Evolutionary conservation across 116 monocot genomes (phyloP), one percentile per base, ranked within the genome.

Genomic region (Zostera marina): DNA sequence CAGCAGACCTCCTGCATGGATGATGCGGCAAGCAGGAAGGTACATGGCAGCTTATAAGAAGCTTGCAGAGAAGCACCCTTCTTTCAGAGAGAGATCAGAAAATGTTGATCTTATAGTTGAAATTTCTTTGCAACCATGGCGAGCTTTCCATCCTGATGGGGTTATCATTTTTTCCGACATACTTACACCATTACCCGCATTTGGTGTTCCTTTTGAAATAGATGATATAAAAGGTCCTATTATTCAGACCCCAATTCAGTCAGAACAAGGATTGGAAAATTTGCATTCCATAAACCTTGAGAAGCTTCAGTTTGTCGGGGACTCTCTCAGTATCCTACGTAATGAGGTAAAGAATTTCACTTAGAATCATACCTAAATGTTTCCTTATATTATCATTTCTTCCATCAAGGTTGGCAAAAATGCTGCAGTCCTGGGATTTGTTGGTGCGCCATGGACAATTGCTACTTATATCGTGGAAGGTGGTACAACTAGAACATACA

Each of bases 11-110:
- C 94, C 94, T 12, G 94, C 85, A 66, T 94, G 94, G 94, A 94
- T 94, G 94, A 94, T 94, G 94, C 84, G 94, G 40, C 94, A 94
- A 71, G 94, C 94, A 46, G 94, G 94, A 70, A 81, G 94, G 66
- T 94, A 94, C 65, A 88, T 94, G 94, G 73, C 74, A 58, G 79
- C 58, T 55, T 94, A 94, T 65, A 66, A 67, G 79, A 81, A 84
- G 63, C 77, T 88, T 53, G 84, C 88, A 41, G 76, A 74, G 75
- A 81, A 79, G 63, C 41, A 88, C 45, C 88, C 84, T 17, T 88
- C 88, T 43, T 94, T 94, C 77, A 78, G 88, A 63, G 74, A 81
- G 81, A 76, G 88, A 58, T 94, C 88, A 54, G 84, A 94, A 84
- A 88, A 70, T 56, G 72, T 75, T 57, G 81, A 88, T 68, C 88